phyloP scores from a whole-genome alignment of 768 basidiomycete species.

The Serpula lacrymans region DNA sequence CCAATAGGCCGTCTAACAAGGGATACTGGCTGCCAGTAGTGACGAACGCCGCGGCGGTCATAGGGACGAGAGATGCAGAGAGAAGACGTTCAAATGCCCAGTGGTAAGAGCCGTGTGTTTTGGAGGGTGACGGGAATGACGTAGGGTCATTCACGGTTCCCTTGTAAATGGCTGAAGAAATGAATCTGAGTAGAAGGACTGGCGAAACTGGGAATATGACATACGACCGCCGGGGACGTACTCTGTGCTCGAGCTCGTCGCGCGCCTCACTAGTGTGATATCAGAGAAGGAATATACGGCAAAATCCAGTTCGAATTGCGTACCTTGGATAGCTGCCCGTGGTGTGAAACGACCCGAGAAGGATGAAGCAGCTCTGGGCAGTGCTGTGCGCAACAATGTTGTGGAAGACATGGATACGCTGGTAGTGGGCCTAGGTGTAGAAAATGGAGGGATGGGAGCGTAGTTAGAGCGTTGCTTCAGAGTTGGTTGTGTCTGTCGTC shows the following conservation, averaged over 20 bases:
- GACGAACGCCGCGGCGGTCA: constrained; percentile 83
- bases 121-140: constrained; percentile 78
- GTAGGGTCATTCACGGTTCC: constrained; percentile 97
- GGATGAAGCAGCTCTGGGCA: constrained; percentile 40
- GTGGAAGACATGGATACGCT: constrained; percentile 42
- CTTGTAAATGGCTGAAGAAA: constrained; percentile 66
- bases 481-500: constrained; percentile 2
- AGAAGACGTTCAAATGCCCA: constrained; percentile 93
- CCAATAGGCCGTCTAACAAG: constrained; percentile 85
- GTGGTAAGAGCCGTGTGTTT: constrained; percentile 85
- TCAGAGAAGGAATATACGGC: too few relatives aligned
- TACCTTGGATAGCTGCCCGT: constrained; percentile 42
- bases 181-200: neutral
- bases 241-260: constrained; percentile 29
- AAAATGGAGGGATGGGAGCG: neutral
- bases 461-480: constrained; percentile 4
- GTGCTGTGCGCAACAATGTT: constrained; percentile 45
- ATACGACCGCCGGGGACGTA: constrained; percentile 73
- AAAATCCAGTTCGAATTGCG: constrained; percentile 10
- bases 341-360: constrained; percentile 36
- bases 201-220: constrained; percentile 25
- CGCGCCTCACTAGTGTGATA: constrained; percentile 41
- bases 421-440: neutral
- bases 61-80: constrained; percentile 82
- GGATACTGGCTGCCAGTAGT: constrained; percentile 76